phyloP scores from a whole-genome alignment of 257 asterid species.

The Solanum lycopersicoides region DNA sequence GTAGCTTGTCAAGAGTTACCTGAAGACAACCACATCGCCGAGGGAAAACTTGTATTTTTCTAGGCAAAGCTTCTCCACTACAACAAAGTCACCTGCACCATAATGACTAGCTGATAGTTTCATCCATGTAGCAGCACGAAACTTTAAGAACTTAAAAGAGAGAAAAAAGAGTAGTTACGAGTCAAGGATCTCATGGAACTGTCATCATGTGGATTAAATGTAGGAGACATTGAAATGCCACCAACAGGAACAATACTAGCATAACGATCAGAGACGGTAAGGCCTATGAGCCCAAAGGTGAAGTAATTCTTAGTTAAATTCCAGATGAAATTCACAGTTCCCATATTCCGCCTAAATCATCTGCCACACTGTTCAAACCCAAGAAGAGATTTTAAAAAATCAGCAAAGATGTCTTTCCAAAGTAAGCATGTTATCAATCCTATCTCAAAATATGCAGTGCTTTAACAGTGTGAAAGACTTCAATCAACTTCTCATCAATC shows the following conservation, averaged over 20 bases:
- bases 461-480: not conserved
- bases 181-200: slow-evolving; percentile 18
- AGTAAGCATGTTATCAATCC: not conserved
- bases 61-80: slow-evolving; percentile 81
- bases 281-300: slow-evolving; percentile 55
- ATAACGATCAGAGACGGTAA: slow-evolving; percentile 67
- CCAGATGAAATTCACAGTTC: slow-evolving; percentile 28
- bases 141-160: not conserved
- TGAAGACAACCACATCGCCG: slow-evolving; percentile 75
- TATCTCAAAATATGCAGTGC: not conserved
- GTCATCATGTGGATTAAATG: slow-evolving; percentile 48
- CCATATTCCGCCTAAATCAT: slow-evolving; percentile 26
- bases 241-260: slow-evolving; percentile 62
- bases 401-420: not conserved
- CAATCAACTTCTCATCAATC: not conserved
- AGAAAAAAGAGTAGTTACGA: slow-evolving; percentile 24
- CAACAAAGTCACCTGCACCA: slow-evolving; percentile 58
- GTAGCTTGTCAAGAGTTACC: slow-evolving; percentile 26
- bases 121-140: not conserved
- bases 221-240: slow-evolving; percentile 85
- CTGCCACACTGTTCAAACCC: not conserved
- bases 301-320: slow-evolving; percentile 33
- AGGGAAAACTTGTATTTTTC: slow-evolving; percentile 59
- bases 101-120: not conserved
- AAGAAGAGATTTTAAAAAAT: not conserved